Evolutionary conservation across 257 asterid genomes (phyloP).

Genomic region (Fraxinus anomala): DNA sequence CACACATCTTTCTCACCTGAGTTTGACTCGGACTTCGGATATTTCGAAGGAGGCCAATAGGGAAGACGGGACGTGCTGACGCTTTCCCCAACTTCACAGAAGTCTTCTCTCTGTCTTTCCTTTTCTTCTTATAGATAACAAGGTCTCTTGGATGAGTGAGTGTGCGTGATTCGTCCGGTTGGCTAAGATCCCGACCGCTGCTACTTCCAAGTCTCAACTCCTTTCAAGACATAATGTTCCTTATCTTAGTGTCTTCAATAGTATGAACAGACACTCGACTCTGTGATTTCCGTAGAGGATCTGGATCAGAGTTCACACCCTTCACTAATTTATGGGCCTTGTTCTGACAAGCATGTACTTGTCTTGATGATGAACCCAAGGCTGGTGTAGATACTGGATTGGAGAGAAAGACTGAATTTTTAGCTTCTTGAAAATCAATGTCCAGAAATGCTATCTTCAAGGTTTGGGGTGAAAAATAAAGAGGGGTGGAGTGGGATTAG

Average conservation of each 20-base stretch:
- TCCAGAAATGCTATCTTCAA: conserved; percentile 78
- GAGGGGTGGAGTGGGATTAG: too few relatives aligned
- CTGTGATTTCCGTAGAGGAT: conserved; percentile 61
- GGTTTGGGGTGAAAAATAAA: background rate
- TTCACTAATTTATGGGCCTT: conserved; percentile 59
- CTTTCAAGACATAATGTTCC: conserved; percentile 47
- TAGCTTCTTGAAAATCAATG: conserved; percentile 79
- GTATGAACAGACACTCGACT: conserved; percentile 51
- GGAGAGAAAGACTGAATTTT: conserved; percentile 61
- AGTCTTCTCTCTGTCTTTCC: conserved; percentile 84
- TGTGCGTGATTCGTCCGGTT: conserved; percentile 51
- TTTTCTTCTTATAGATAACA: conserved; percentile 89
- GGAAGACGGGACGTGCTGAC: conserved; percentile 69
- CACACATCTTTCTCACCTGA: conserved; percentile 53
- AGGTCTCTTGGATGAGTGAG: conserved; percentile 90
- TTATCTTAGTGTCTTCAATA: conserved; percentile 48
- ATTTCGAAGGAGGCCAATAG: conserved; percentile 55
- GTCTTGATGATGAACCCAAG: conserved; percentile 67
- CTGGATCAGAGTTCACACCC: conserved; percentile 53
- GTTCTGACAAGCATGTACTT: conserved; percentile 43
- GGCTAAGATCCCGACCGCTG: conserved; percentile 50
- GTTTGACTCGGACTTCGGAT: conserved; percentile 57
- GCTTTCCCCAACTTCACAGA: conserved; percentile 54
- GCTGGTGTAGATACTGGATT: conserved; percentile 42
- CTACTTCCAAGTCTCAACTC: conserved; percentile 51